Evolutionary conservation across 768 basidiomycete genomes (phyloP), one percentile per base, ranked within the genome.

Genomic region (Boletus tylopilopsis): DNA sequence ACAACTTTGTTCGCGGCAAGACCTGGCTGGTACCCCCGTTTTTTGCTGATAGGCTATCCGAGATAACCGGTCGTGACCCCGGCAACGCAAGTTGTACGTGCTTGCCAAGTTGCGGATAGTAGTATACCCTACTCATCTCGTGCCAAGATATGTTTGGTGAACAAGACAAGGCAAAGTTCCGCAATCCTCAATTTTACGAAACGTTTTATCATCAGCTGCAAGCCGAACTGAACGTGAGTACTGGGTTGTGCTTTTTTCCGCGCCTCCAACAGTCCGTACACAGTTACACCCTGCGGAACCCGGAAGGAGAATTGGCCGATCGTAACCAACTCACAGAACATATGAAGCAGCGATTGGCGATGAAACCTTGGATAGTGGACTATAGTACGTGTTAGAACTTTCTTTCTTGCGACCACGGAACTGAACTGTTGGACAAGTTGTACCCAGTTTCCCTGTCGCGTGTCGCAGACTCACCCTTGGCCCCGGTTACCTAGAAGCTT

Each of bases 391-490:
- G 19, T 8, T 12, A 22, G 2, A 24, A 9, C 8, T n/a, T 9
- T 11, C 27, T 21, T 22, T 22, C n/a, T 11, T 2, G 3, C 8
- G 13, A n/a, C 15, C 4, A 18, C 25, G 30, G 27, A 44, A 22
- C 25, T 10, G 13, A 49, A 16, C 36, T 48, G 2, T 32, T 21
- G 2, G 3, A 21, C 38, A n/a, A 55, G 54, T 84, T n/a, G 70
- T 83, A 22, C 82, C 84, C 12, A 68, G 77, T 39, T 85, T 84
- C 55, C 68, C 76, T 6, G 76, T 82, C 15, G 74, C 69, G 5
- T 87, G 83, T 64, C 73, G 82, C 23, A 73, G 84, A n/a, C 64
- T 85, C 41, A 87, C 85, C 0, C 81, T 83, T 2, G 84, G 82
- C 0, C 81, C 81, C 10, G 83, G 84, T 6, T 87, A 83, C 59